Percentiles rank a stretch among this genome's conserved stretches.
Conservation (phyloP, 2,329 filamentous ascomycete genomes). For the Juglanconis juglandina region DNA sequence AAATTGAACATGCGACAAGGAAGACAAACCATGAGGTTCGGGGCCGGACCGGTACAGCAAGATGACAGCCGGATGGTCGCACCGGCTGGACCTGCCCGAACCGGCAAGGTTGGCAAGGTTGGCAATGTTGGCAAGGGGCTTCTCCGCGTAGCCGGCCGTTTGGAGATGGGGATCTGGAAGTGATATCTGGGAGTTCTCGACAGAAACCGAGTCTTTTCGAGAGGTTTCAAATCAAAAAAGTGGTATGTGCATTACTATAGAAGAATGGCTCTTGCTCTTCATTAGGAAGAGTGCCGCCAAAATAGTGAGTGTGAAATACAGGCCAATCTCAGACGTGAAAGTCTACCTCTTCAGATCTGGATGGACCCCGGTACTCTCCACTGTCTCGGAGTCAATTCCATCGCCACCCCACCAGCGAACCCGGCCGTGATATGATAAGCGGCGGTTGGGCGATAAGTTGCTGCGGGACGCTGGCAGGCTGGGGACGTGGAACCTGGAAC, state of each 20-base stretch:
- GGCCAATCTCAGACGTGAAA: background rate
- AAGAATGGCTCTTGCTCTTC: too few species aligned
- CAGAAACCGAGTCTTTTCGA: background rate
- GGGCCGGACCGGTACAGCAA: conserved; percentile 7
- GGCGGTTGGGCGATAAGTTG: background rate
- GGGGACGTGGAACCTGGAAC: background rate
- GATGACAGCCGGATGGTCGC: background rate
- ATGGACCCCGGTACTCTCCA: conserved; percentile 3
- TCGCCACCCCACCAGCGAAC: background rate
- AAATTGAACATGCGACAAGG: background rate
- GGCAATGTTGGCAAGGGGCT: conserved; percentile 3
- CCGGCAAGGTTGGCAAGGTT: background rate
- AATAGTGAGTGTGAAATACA: too few species aligned
- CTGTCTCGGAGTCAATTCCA: background rate
- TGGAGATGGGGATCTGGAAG: background rate
- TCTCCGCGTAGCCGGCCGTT: background rate
- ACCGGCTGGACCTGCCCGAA: conserved; percentile 18
- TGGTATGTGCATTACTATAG: background rate
- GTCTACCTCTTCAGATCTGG: background rate
- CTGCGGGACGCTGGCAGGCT: background rate
- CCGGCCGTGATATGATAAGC: background rate
- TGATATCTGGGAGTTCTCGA: background rate
- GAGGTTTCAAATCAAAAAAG: background rate
- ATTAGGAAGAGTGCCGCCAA: too few species aligned
- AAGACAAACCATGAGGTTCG: background rate